Percentiles rank a stretch among this genome's conserved stretches.
Evolutionary conservation across 306 rosid genomes (phyloP).

Genomic region (Pterocarpus macrocarpus): DNA sequence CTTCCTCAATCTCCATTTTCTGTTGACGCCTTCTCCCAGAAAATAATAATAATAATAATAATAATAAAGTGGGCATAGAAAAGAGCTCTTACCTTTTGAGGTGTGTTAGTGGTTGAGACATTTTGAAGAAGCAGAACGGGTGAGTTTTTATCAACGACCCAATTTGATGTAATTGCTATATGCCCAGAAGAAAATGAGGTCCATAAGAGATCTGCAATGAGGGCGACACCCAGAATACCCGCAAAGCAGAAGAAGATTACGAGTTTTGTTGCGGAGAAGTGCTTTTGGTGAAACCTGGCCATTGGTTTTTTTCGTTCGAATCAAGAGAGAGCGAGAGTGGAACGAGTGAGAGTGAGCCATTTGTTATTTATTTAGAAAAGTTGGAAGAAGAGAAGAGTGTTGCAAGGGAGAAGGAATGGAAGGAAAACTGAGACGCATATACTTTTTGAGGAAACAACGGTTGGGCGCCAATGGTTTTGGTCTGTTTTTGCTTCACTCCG

Average conservation of each 20-base stretch:
- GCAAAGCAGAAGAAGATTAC: conserved; percentile 52
- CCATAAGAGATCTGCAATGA: conserved; percentile 66
- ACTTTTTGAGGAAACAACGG: conserved; percentile 29
- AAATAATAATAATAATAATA: not conserved
- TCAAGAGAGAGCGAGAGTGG: not conserved
- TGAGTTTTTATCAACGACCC: conserved; percentile 50
- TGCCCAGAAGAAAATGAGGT: conserved; percentile 59
- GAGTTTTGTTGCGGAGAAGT: conserved; percentile 46
- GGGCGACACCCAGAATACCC: conserved; percentile 53
- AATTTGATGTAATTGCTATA: conserved; percentile 56
- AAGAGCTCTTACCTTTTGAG: conserved; percentile 34
- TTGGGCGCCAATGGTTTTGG: conserved; percentile 72
- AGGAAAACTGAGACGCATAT: not conserved
- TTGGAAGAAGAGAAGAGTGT: not conserved
- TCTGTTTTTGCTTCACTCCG: not conserved
- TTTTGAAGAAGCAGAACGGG: conserved; percentile 46
- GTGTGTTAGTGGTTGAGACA: not conserved
- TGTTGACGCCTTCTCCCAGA: not conserved
- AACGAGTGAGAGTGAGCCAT: conserved; percentile 27
- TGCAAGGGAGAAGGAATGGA: not conserved
- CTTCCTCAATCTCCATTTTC: not conserved
- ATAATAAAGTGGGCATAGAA: not conserved
- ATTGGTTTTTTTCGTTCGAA: conserved; percentile 23
- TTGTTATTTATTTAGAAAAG: conserved; percentile 19
- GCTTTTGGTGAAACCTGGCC: conserved; percentile 60